Conservation (phyloP, 805 yeast species). For the Citeromyces nyonsensis region DNA sequence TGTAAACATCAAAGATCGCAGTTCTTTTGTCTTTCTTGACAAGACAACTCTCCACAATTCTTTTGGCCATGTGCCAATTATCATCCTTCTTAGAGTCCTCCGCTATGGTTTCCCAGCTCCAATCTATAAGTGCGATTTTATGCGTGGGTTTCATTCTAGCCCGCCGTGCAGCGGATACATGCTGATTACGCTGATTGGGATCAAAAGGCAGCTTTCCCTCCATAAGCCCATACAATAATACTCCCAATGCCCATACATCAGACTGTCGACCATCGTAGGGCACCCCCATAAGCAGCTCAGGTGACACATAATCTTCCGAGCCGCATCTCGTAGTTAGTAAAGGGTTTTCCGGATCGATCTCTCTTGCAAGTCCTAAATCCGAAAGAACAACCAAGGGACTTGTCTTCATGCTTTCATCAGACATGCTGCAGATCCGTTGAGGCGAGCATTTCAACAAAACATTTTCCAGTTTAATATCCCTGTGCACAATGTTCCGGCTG, state of each 20-base stretch:
- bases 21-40: conserved; percentile 30
- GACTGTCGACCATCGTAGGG: conserved; percentile 85
- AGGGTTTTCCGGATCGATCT: conserved; percentile 43
- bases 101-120: conserved; percentile 52
- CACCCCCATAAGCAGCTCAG: conserved; percentile 81
- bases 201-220: conserved; percentile 91
- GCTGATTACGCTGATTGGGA: conserved; percentile 22
- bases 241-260: conserved; percentile 94
- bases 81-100: conserved; percentile 9
- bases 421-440: conserved; percentile 13
- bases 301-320: conserved; percentile 91
- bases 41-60: conserved; percentile 32
- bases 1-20: conserved; percentile 15
- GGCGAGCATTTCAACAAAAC: conserved; percentile 28
- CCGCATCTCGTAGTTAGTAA: conserved; percentile 83
- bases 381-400: conserved; percentile 39
- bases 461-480: conserved; percentile 87
- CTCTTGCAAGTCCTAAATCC: conserved; percentile 82
- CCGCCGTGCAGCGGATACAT: conserved; percentile 22
- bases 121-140: conserved; percentile 81
- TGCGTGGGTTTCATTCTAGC: conserved; percentile 56
- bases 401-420: conserved; percentile 5
- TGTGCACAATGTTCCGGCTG: conserved; percentile 52
- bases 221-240: conserved; percentile 66
- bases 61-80: conserved; percentile 28